phyloP scores from a whole-genome alignment of 805 yeast species.

The Wickerhamomyces canadensis region DNA sequence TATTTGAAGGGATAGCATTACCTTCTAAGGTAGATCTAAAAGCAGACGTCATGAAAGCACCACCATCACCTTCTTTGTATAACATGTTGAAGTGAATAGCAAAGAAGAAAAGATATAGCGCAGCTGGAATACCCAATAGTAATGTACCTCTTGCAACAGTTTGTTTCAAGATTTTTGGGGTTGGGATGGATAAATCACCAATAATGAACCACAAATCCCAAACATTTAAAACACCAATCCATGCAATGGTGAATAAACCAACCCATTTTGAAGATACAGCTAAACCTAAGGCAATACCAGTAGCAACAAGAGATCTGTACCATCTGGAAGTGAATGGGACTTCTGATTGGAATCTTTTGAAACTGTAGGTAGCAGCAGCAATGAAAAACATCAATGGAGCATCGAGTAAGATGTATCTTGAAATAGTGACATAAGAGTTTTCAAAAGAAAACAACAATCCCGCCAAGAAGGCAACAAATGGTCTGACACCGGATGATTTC shows the following conservation, averaged over 20 bases:
- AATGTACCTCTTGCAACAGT: slow-evolving; percentile 44
- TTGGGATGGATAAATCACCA: slow-evolving; percentile 59
- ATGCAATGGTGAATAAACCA: slow-evolving; percentile 73
- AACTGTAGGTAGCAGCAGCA: slow-evolving; percentile 62
- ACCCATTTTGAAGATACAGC: slow-evolving; percentile 81
- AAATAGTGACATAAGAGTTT: slow-evolving; percentile 63
- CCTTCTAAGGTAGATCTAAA: slow-evolving; percentile 62
- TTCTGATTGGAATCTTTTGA: slow-evolving; percentile 60
- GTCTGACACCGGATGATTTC: slow-evolving; percentile 66
- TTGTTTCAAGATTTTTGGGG: slow-evolving; percentile 40
- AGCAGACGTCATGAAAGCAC: slow-evolving; percentile 66
- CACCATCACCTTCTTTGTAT: slow-evolving; percentile 61
- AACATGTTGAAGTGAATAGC: slow-evolving; percentile 57
- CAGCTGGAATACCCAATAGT: slow-evolving; percentile 53
- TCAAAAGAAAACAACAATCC: slow-evolving; percentile 55
- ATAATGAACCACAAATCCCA: slow-evolving; percentile 64
- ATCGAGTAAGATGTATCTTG: slow-evolving; percentile 70
- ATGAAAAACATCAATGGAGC: slow-evolving; percentile 74
- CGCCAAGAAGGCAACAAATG: slow-evolving; percentile 54
- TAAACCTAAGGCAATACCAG: slow-evolving; percentile 67
- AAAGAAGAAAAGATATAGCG: slow-evolving; percentile 54
- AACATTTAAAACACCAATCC: slow-evolving; percentile 63
- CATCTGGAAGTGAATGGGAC: slow-evolving; percentile 55
- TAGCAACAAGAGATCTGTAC: slow-evolving; percentile 54
- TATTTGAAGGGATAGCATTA: slow-evolving; percentile 51